Evolutionary conservation across 108 stramenopile genomes (phyloP), one percentile per base, ranked within the genome.

Genomic region (Chaetoceros tenuissimus): DNA sequence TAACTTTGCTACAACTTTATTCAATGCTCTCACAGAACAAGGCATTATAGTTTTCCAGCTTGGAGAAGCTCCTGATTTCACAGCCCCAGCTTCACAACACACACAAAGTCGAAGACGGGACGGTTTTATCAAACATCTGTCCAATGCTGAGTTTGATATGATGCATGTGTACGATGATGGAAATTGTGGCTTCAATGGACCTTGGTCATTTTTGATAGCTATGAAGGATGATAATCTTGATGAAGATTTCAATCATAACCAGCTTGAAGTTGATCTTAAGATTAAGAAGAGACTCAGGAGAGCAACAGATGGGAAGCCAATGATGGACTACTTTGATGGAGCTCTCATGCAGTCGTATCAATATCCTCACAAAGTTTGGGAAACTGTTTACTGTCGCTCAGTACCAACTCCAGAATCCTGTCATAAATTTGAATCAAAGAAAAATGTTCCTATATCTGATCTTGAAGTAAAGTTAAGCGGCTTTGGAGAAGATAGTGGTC

Each of bases 41-140:
- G 79, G 75, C n/a, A 50, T 80, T 16, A 29, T 80, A 20, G 69
- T 73, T 10, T 51, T 68, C n/a, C 72, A 72, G 45, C 46, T 69
- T 26, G 79, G 79, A 31, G 62, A 68, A 27, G 51, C 71, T 34
- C 59, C 71, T n/a, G n/a, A n/a, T n/a, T n/a, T n/a, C n/a, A n/a
- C n/a, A n/a, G n/a, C n/a, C n/a, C n/a, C n/a, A n/a, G n/a, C n/a
- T n/a, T n/a, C n/a, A n/a, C n/a, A n/a, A n/a, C n/a, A n/a, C n/a
- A n/a, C n/a, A n/a, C n/a, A n/a, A n/a, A n/a, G n/a, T n/a, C n/a
- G n/a, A n/a, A n/a, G n/a, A n/a, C n/a, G n/a, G n/a, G n/a, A n/a
- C n/a, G n/a, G n/a, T n/a, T n/a, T n/a, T n/a, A n/a, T n/a, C n/a
- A n/a, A n/a, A n/a, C n/a, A n/a, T n/a, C n/a, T n/a, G n/a, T n/a